Evolutionary conservation across 495 filamentous ascomycete species (phyloP), one percentile per base, ranked within the genome.

Genomic region (Cladorrhinum samala): DNA sequence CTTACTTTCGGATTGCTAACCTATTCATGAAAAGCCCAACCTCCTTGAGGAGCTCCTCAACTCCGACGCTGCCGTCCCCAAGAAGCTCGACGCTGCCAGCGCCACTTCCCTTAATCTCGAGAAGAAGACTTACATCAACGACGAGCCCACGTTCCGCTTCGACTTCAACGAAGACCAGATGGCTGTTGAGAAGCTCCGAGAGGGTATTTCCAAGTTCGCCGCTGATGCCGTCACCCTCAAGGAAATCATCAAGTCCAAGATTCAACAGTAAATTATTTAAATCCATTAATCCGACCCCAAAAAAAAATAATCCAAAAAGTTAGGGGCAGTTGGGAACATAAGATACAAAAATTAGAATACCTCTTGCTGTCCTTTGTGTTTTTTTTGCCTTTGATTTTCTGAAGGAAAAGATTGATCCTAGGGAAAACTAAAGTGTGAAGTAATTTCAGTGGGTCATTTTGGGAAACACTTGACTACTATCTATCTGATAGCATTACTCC

Each of bases 81-180:
- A 94, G 86, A 99, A 99, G 85, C 88, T 99, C 44, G 82, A 88
- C 58, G 71, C 90, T 33, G 66, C 79, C 21, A 68, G 60, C 50
- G 92, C 92, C 52, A 44, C 68, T 50, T 65, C 67, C 33, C 80
- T 94, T 49, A 70, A 94, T 72, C 83, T 99, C 65, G 71, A 83
- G 70, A 94, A 89, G 88, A 88, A 86, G 79, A 76, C 73, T 46
- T 99, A 97, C 83, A 83, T 99, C 70, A 78, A 87, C 67, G 77
- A 93, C 69, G 94, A 99, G 79, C 58, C 91, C 45, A 63, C 73
- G 27, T 99, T 96, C 90, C 91, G 93, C 69, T 99, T 95, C 81
- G 87, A 91, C 74, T 94, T 99, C 84, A 99, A 99, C 79, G 93
- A 97, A 79, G 89, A 99, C 68, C 82, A 89, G 55, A 99, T 99